phyloP scores from a whole-genome alignment of 768 basidiomycete genomes.

The Xerocomellus chrysenteron region DNA sequence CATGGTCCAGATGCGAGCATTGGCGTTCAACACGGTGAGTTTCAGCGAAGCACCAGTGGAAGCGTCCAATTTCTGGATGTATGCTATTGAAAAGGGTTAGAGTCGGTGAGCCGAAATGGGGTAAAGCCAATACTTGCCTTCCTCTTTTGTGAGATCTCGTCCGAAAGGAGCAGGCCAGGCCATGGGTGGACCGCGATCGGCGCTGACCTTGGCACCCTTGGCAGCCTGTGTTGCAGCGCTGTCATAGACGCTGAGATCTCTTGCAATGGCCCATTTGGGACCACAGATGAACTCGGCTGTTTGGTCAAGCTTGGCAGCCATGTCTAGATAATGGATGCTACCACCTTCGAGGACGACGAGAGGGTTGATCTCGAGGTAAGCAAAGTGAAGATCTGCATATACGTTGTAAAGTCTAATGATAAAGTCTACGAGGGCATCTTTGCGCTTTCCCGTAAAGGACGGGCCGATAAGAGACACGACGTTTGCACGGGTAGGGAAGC shows the following conservation, averaged over 20 bases:
- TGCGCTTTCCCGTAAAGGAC: slow-evolving; percentile 81
- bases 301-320: slow-evolving; percentile 99
- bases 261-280: slow-evolving; percentile 97
- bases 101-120: background rate
- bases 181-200: slow-evolving; percentile 98
- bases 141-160: slow-evolving; percentile 96
- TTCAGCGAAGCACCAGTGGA: slow-evolving; percentile 98
- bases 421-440: slow-evolving; percentile 93
- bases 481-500: slow-evolving; percentile 79
- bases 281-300: slow-evolving; percentile 98
- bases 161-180: slow-evolving; percentile 95
- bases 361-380: slow-evolving; percentile 99
- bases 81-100: slow-evolving; percentile 47
- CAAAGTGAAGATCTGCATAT: slow-evolving; percentile 98
- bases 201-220: slow-evolving; percentile 55
- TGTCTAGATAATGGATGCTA: slow-evolving; percentile 93
- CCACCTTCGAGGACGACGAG: slow-evolving; percentile 86
- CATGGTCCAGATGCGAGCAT: slow-evolving; percentile 99
- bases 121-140: slow-evolving; percentile 34
- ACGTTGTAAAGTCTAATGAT: slow-evolving; percentile 93
- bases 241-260: slow-evolving; percentile 80
- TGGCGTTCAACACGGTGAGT: slow-evolving; percentile 91
- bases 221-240: slow-evolving; percentile 32
- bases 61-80: slow-evolving; percentile 96
- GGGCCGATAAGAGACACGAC: slow-evolving; percentile 75